Base-by-base conservation (phyloP, 805 yeast species). In the Kregervanrija pseudodelftensis region DNA sequence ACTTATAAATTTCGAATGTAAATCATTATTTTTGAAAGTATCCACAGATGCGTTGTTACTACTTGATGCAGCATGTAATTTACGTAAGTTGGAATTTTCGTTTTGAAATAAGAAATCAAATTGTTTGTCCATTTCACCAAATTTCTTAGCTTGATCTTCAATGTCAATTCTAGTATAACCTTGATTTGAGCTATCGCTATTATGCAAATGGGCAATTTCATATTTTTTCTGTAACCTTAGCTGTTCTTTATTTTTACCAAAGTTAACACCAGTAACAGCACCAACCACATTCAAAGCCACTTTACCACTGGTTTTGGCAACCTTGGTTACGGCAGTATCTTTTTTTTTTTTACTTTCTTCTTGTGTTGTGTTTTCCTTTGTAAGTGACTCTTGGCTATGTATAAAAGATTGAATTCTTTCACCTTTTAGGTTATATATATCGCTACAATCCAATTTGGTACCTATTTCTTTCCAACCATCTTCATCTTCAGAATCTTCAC, bases 101-200 rank as follows among this genome's bases (percentile, higher is more conserved):
- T 58, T 61, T 41, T 56, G 64, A 51, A 77, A 77, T 39, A 77
- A 58, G 47, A 72, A 77, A 46, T 77, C 80, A 15, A 80, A 76
- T 49, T 73, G 69, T 48, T 67, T 64, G 55, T 77, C 73, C 56
- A 77, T 64, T 47, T 68, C 69, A 13, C 67, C 58, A 49, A 84
- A 85, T 51, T 81, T 79, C 15, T 82, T 82, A 8, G 89, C 87
- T 59, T 93, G 97, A 51, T 82, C 88, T 54, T 86, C 93, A 1
- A 81, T 85, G 30, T 88, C 87, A 8, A 93, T 83, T 56, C 95
- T 82, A 0, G 98, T 93, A 60, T 93, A 93, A 0, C 95, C 91
- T 22, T 71, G 77, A 36, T 76, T 75, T 1, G 79, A 76, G 12
- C 66, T 70, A 30, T 72, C 78, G 7, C 66, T 68, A 28, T 68